Evolutionary conservation across 306 rosid genomes (phyloP).

Genomic region (Castanea sativa): DNA sequence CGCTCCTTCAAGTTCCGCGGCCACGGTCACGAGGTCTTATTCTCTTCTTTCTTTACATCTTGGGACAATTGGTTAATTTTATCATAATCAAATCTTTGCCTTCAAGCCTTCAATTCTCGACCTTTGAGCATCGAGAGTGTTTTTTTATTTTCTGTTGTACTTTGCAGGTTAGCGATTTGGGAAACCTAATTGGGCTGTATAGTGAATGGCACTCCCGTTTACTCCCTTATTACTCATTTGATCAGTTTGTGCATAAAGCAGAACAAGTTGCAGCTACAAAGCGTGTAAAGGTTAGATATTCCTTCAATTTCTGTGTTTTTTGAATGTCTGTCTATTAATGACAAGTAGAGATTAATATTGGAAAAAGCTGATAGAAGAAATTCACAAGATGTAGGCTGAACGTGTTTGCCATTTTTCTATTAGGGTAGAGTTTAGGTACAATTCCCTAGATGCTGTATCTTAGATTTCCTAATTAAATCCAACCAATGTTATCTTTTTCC

Average conservation of each 20-base stretch:
- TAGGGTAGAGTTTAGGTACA: too few species aligned
- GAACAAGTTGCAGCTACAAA: constrained; percentile 80
- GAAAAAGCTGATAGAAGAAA: neutral
- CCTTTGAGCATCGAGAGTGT: neutral
- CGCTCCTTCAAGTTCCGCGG: constrained; percentile 77
- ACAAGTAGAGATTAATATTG: neutral
- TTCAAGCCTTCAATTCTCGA: too few species aligned
- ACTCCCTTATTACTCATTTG: constrained; percentile 78
- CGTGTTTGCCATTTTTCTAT: neutral
- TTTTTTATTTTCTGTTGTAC: neutral
- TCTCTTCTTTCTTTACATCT: neutral
- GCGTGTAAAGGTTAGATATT: constrained; percentile 63
- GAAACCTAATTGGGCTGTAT: constrained; percentile 66
- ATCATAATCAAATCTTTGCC: too few species aligned
- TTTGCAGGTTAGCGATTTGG: constrained; percentile 75
- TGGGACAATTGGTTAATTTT: neutral
- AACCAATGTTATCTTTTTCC: too few species aligned
- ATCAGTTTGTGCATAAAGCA: constrained; percentile 74
- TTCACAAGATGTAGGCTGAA: neutral
- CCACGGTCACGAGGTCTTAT: constrained; percentile 79
- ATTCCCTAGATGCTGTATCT: too few species aligned
- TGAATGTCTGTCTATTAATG: too few species aligned
- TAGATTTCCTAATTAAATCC: too few species aligned
- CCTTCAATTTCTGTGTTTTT: neutral
- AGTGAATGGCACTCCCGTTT: constrained; percentile 83